Base-by-base conservation (phyloP, 805 yeast species). In the Ogataea zsoltii region DNA sequence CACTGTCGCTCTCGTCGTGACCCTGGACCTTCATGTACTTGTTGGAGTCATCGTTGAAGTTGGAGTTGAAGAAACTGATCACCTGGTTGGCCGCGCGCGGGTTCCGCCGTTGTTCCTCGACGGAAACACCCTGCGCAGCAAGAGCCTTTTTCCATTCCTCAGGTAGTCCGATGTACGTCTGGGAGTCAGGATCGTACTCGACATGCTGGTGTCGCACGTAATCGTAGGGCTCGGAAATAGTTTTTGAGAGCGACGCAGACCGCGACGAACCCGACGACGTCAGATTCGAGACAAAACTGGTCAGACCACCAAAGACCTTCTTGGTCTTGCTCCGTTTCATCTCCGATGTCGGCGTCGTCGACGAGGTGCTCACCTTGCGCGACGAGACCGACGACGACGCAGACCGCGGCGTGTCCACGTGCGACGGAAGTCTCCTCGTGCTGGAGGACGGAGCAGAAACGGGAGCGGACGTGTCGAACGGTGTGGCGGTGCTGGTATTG, bases 141-240 rank as follows among this genome's bases (percentile, higher is more conserved):
- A 94, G 73, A 29, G 91, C 72, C 50, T 80, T 77, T 51, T 89
- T 89, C 99, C 99, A 94, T 58, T 89, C 96, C 23, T 80, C 83
- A 0, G 99, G 99, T 34, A 94, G 71, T 2, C 97, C 98, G 0
- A 94, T 88, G 63, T 85, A 92, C 35, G 87, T 85, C 11, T 97
- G 97, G 16, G 89, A 79, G 51, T 77, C 79, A 4, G 82, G 75
- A 64, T 92, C 97, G 40, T 88, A 83, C 18, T 96, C 97, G 9
- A 94, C 98, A 60, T 94, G 98, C 14, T 94, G 89, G 29, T 89
- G 85, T 60, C 91, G 96, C 60, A 88, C 83, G 14, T 94, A 85
- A 58, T 88, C 89, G 64, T 85, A 89, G 0, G 99, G 99, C 0
- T 89, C 83, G n/a, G 96, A 87, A 41, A 92, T 94, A 54, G 81